These are phyloP conservation scores for Amylostereum areolatum DNA, from an alignment of 1,284 basidiomycete genomes.

Conservation along the genomic window DNA sequence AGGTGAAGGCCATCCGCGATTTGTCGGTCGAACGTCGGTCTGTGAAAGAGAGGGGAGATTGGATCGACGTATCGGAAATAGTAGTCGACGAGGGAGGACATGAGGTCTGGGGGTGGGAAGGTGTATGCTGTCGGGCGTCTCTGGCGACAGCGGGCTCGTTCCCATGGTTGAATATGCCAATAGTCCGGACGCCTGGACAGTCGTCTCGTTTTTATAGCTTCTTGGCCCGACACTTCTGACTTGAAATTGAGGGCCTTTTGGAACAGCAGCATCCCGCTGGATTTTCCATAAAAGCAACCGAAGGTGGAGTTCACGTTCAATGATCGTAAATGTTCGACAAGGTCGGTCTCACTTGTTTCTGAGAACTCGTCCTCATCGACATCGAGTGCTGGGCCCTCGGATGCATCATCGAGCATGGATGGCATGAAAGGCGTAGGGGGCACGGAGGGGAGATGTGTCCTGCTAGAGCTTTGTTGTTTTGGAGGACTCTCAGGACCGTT, in stretches of 20 bases:
- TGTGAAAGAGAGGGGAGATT: slow-evolving; percentile 72
- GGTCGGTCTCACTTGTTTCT: slow-evolving; percentile 4
- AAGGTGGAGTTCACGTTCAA: slow-evolving; percentile 20
- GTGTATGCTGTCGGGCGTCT: slow-evolving; percentile 18
- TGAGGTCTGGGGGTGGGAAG: slow-evolving; percentile 63
- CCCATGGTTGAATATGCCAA: slow-evolving; percentile 8
- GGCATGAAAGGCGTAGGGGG: slow-evolving; percentile 3
- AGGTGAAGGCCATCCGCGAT: slow-evolving; percentile 53
- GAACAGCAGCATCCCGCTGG: slow-evolving; percentile 44
- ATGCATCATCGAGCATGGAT: slow-evolving; percentile 5
- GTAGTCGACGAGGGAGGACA: slow-evolving; percentile 52
- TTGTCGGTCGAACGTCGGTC: slow-evolving; percentile 64
- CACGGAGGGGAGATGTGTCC: slow-evolving; percentile 16
- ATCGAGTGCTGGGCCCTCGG: slow-evolving; percentile 13
- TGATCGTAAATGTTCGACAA: slow-evolving; percentile 15
- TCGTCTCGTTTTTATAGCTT: too few relatives aligned
- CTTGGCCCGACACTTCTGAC: slow-evolving; percentile 31
- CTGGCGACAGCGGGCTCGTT: too few relatives aligned
- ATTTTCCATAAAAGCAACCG: slow-evolving; percentile 47
- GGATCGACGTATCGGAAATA: slow-evolving; percentile 65
- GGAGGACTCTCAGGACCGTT: slow-evolving; percentile 33
- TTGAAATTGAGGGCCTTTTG: slow-evolving; percentile 46
- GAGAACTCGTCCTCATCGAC: slow-evolving; percentile 20
- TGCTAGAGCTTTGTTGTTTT: too few relatives aligned
- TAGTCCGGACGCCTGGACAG: too few relatives aligned